Conservation (phyloP, 352 stramenopile species). For the Phytophthora syringae region DNA sequence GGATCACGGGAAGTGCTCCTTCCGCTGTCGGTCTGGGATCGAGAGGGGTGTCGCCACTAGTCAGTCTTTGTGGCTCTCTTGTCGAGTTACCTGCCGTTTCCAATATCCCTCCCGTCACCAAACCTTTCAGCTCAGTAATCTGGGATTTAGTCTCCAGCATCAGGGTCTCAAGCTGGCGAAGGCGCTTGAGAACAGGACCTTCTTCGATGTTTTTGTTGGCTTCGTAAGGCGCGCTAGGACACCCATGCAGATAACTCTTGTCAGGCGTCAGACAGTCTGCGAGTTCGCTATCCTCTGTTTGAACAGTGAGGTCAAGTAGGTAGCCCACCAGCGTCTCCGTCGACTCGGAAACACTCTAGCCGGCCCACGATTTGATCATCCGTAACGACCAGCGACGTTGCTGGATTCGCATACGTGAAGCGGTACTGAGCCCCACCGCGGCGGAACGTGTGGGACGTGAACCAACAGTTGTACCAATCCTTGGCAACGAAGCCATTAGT, state of each 20-base stretch:
- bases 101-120: too few species aligned
- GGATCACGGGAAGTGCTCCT: background rate
- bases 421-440: constrained; percentile 6
- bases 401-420: constrained; percentile 16
- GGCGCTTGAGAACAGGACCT: constrained; percentile 7
- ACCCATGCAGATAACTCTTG: constrained; percentile 20
- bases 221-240: constrained; percentile 8
- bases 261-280: constrained; percentile 12
- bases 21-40: background rate
- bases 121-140: background rate
- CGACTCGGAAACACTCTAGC: constrained; percentile 19
- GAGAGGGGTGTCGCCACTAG: too few species aligned
- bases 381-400: constrained; percentile 11
- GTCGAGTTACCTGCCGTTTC: background rate
- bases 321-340: constrained; percentile 21
- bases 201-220: constrained; percentile 2
- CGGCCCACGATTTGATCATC: constrained; percentile 24
- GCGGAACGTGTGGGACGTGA: constrained; percentile 16
- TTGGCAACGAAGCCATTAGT: constrained; percentile 9
- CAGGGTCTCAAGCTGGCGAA: constrained; percentile 11
- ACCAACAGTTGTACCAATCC: constrained; percentile 15
- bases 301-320: constrained; percentile 9
- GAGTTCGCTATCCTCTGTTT: constrained; percentile 13
- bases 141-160: constrained; percentile 4
- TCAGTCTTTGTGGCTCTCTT: background rate